Conservation (phyloP, 129 eudicot species). For the Artemisia argyi region DNA sequence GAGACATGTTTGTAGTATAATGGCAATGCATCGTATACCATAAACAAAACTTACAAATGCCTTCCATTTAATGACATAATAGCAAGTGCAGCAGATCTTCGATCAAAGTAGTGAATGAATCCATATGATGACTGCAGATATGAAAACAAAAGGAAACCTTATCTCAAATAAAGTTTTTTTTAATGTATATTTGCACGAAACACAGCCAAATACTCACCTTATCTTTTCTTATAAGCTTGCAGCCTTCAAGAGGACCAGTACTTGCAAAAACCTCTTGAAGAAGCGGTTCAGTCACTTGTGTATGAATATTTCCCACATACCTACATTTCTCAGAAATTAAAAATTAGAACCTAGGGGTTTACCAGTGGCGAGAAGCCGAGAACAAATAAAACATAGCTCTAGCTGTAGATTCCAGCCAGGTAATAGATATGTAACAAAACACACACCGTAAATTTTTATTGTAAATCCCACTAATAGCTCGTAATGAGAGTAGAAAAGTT, state of each 20-base stretch:
- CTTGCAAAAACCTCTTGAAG: constrained; percentile 70
- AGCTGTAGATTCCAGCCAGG: constrained; percentile 2
- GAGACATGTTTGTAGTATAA: background rate
- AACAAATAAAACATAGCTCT: constrained; percentile 15
- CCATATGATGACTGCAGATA: constrained; percentile 84
- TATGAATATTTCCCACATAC: constrained; percentile 78
- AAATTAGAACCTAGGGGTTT: constrained; percentile 28
- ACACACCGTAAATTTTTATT: background rate
- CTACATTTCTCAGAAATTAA: constrained; percentile 51
- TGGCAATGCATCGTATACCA: background rate
- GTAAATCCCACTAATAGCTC: background rate
- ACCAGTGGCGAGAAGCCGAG: constrained; percentile 21
- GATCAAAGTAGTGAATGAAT: constrained; percentile 74
- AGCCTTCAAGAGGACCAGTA: constrained; percentile 77
- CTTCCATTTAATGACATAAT: constrained; percentile 71
- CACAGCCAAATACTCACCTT: constrained; percentile 37
- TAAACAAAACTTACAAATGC: constrained; percentile 64
- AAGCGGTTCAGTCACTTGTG: constrained; percentile 77
- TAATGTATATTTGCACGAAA: background rate
- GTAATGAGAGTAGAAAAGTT: too few species aligned
- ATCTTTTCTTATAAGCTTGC: constrained; percentile 77
- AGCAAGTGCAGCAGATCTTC: constrained; percentile 80
- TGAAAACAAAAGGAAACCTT: background rate
- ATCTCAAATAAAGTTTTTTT: background rate
- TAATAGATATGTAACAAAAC: background rate